A percentile compares a stretch with the other conserved stretches of the same genome.
Conservation (phyloP, 768 basidiomycete genomes). For the Hericium alpestre region DNA sequence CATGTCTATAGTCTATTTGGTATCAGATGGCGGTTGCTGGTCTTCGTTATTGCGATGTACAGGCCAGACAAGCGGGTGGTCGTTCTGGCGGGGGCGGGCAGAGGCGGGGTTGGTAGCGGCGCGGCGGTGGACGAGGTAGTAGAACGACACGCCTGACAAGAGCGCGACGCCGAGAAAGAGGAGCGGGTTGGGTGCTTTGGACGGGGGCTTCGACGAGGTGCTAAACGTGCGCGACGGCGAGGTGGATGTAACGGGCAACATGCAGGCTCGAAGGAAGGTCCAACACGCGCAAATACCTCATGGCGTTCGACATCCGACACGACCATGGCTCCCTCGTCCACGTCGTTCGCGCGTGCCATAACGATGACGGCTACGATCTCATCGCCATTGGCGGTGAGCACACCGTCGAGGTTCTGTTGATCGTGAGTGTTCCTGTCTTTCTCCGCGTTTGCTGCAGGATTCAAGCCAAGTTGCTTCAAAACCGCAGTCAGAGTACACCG, state of each 20-base stretch:
- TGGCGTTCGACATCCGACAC: conserved; percentile 43
- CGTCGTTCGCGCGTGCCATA: conserved; percentile 51
- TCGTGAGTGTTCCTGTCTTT: conserved; percentile 34
- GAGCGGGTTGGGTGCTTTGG: conserved; percentile 49
- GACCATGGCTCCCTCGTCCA: conserved; percentile 51
- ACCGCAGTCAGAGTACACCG: conserved; percentile 32
- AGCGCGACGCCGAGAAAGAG: conserved; percentile 46
- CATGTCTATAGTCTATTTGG: conserved; percentile 2
- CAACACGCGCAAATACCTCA: conserved; percentile 15
- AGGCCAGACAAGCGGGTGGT: conserved; percentile 59
- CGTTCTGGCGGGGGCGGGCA: conserved; percentile 45
- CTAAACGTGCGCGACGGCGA: background rate
- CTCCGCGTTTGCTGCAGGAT: conserved; percentile 5
- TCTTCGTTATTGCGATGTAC: conserved; percentile 26
- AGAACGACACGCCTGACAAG: conserved; percentile 50
- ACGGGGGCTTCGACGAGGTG: background rate
- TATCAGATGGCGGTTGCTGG: conserved; percentile 4
- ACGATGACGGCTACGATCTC: conserved; percentile 56
- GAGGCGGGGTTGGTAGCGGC: conserved; percentile 52
- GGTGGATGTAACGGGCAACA: background rate
- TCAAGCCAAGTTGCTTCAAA: background rate
- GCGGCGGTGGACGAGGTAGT: conserved; percentile 41
- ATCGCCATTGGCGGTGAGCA: conserved; percentile 67
- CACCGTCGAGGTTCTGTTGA: conserved; percentile 56
- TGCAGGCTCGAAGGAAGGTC: background rate